These are phyloP conservation scores for Pseudozyma pruni DNA, from an alignment of 1,284 basidiomycete species.

Conservation along the genomic window DNA sequence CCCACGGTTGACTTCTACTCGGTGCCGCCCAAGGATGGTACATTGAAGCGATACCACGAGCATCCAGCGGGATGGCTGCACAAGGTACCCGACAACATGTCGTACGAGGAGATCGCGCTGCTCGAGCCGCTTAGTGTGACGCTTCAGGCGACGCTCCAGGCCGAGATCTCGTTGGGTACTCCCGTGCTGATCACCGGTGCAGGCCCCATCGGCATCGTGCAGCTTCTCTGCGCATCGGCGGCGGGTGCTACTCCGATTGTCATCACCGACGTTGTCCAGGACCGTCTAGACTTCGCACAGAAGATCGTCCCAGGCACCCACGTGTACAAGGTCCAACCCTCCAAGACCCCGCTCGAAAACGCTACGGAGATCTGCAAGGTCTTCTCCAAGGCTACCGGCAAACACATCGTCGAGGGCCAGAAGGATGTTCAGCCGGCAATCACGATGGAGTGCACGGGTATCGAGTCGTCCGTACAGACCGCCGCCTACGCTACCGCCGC, in stretches of 20 bases:
- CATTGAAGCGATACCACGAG: slow-evolving; percentile 69
- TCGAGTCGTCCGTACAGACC: slow-evolving; percentile 86
- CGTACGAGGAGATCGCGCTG: slow-evolving; percentile 71
- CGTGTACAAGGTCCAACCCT: slow-evolving; percentile 63
- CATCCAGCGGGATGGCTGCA: slow-evolving; percentile 73
- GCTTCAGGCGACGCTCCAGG: slow-evolving; percentile 72
- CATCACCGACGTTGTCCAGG: slow-evolving; percentile 71
- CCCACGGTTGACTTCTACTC: slow-evolving; percentile 66
- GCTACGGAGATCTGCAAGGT: slow-evolving; percentile 54
- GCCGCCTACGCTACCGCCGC: slow-evolving; percentile 70
- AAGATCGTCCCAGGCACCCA: slow-evolving; percentile 70
- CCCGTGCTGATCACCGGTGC: slow-evolving; percentile 50
- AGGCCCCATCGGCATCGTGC: slow-evolving; percentile 72
- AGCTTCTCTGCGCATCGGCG: slow-evolving; percentile 71
- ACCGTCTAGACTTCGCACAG: slow-evolving; percentile 72
- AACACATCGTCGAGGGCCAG: slow-evolving; percentile 29
- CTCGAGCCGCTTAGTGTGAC: slow-evolving; percentile 72
- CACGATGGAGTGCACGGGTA: slow-evolving; percentile 82
- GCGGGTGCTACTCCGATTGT: slow-evolving; percentile 72
- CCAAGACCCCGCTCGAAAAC: slow-evolving; percentile 28
- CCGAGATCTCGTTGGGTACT: slow-evolving; percentile 69
- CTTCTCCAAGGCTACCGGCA: slow-evolving; percentile 53
- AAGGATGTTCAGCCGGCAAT: slow-evolving; percentile 50
- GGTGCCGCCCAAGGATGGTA: slow-evolving; percentile 62
- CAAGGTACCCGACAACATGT: slow-evolving; percentile 69